phyloP scores from a whole-genome alignment of 176 grass and related monocot species.

The Avena insularis region DNA sequence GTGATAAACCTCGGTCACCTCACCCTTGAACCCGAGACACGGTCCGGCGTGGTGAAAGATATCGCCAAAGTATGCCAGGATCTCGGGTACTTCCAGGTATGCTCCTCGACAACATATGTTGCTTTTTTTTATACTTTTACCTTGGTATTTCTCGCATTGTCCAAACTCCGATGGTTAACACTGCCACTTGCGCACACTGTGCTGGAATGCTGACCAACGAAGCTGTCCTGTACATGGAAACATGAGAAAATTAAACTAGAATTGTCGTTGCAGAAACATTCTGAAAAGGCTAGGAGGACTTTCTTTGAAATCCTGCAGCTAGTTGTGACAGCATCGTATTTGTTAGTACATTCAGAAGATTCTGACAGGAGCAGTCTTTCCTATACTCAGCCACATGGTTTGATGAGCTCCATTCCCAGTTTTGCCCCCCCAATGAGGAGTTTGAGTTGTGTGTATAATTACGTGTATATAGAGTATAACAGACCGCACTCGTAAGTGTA shows the following conservation, averaged over 20 bases:
- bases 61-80: slow-evolving; percentile 50
- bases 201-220: slow-evolving; percentile 20
- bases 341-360: background rate
- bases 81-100: slow-evolving; percentile 64
- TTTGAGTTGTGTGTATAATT: background rate
- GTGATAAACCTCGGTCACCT: slow-evolving; percentile 61
- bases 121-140: background rate
- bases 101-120: background rate
- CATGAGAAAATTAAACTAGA: background rate
- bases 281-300: background rate
- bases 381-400: slow-evolving; percentile 5
- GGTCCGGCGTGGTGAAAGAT: slow-evolving; percentile 22
- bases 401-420: background rate
- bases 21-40: slow-evolving; percentile 19
- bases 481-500: no score
- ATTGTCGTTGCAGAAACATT: background rate
- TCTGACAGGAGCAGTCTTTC: background rate
- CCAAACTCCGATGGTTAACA: background rate
- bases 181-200: background rate
- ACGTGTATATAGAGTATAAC: background rate
- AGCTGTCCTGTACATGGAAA: slow-evolving; percentile 17
- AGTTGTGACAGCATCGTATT: background rate
- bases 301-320: slow-evolving; percentile 16
- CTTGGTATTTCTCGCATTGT: slow-evolving; percentile 21
- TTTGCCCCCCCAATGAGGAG: background rate